A percentile compares a stretch with the other conserved stretches of the same genome.
phyloP scores from a whole-genome alignment of 768 basidiomycete species.

The Termitomyces sp. region DNA sequence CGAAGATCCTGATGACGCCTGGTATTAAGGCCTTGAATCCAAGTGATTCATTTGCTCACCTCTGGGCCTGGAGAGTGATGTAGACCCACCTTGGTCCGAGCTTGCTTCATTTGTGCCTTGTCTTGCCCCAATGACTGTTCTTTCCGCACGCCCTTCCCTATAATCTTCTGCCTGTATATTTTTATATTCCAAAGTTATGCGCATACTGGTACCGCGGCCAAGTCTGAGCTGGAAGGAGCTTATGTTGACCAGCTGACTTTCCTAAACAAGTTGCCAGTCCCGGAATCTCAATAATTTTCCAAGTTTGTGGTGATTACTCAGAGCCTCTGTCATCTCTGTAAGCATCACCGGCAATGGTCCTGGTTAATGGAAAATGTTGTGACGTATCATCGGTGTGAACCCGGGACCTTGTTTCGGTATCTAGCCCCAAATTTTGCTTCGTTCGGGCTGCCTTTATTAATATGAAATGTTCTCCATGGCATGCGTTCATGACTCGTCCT shows the following conservation, averaged over 20 bases:
- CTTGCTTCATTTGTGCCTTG: background rate
- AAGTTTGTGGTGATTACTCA: slow-evolving; percentile 9
- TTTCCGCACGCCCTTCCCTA: background rate
- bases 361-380: too few species aligned
- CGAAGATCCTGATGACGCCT: slow-evolving; percentile 33
- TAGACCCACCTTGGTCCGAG: background rate
- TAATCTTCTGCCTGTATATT: background rate
- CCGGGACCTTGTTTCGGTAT: background rate
- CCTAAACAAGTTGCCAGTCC: background rate
- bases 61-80: background rate
- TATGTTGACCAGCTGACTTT: background rate
- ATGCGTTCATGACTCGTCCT: background rate
- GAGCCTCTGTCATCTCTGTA: slow-evolving; percentile 5
- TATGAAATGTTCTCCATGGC: background rate
- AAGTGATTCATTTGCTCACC: background rate
- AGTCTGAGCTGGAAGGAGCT: background rate
- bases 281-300: background rate
- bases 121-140: background rate
- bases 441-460: background rate
- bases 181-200: background rate
- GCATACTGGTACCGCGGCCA: background rate
- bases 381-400: background rate
- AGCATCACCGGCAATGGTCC: slow-evolving; percentile 1
- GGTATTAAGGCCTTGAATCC: slow-evolving; percentile 12
- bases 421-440: background rate